Base-by-base conservation (phyloP, 2,329 filamentous ascomycete species). In the Elsinoe necatrix region DNA sequence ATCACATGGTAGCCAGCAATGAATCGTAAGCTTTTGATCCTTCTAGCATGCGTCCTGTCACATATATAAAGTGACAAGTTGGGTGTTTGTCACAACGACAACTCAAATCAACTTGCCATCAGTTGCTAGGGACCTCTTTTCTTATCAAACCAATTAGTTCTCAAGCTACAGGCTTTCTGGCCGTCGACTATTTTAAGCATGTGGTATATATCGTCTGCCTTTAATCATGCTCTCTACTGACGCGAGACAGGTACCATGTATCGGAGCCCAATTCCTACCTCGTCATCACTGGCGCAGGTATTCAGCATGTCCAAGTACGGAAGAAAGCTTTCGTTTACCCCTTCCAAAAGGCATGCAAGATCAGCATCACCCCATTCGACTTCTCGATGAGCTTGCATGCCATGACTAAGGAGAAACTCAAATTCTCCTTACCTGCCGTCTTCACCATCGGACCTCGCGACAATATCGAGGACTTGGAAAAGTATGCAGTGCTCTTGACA, bases 331-430 rank as follows among this genome's bases (percentile, higher is more conserved):
- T 85, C 74, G 77, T 89, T 16, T 80, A 78, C 71, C 86, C 86
- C 56, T 82, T 87, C 61, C 86, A 91, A 72, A 79, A 82, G 62
- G 63, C 67, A 23, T 69, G 67, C 14, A 73, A 71, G 55, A 72
- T 75, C 59, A 80, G 77, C 60, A 83, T 87, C 65, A 84, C 84
- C 62, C 59, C 59, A 0, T 61, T 61, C 66, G 89, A 95, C 71
- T 92, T 93, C 71, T 82, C 80, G 58, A 87, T 95, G 78, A 83
- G 84, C 57, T 75, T 95, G 1, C 87, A 91, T 67, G 89, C 89
- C 57, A 95, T 95, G 89, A 95, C 89, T 16, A 82, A 85, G 64
- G 89, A 95, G 73, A 95, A 95, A 70, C 78, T 93, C 2, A 86
- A 91, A 61, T 91, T 93, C 68, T 78, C 83, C 4, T 79, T 93